Conservation (phyloP, 192 early-diverging fungal species). For the Rhizophlyctis rosea region DNA sequence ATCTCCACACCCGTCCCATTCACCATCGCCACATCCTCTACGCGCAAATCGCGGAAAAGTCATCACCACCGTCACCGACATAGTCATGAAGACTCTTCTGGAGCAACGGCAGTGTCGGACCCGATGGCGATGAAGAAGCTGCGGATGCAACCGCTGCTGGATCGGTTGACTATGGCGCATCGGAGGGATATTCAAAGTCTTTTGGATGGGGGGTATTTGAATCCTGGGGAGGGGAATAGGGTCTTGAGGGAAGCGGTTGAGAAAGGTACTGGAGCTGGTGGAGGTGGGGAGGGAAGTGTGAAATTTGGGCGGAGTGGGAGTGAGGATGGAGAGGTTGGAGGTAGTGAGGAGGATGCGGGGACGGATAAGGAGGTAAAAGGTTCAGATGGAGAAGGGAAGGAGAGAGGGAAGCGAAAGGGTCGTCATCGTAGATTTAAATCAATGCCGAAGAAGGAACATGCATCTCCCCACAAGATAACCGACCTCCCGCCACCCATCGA, state of each 20-base stretch:
- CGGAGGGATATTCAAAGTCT: conserved; percentile 29
- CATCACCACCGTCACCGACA: no score
- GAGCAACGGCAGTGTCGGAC: no score
- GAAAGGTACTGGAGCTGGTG: not conserved
- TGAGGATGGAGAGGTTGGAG: not conserved
- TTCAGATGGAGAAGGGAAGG: not conserved
- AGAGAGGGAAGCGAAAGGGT: conserved; percentile 12
- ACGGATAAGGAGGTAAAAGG: not conserved
- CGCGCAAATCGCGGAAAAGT: no score
- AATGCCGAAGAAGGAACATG: conserved; percentile 23
- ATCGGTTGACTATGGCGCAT: conserved; percentile 9
- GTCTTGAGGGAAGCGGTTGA: conserved; percentile 1
- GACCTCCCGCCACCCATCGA: not conserved
- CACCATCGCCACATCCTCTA: no score
- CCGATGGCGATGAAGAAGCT: no score
- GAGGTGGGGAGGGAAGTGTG: conserved; percentile 3
- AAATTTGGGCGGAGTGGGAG: conserved; percentile 3
- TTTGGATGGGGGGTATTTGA: conserved; percentile 38
- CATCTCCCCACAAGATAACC: conserved; percentile 13
- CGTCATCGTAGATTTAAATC: conserved; percentile 14
- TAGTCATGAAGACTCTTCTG: no score
- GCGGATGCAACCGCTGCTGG: conserved; percentile 13
- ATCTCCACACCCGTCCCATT: no score
- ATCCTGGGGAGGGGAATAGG: conserved; percentile 33
- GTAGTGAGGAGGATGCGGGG: not conserved